phyloP scores from a whole-genome alignment of 306 rosid genomes.

The Senna siamea region DNA sequence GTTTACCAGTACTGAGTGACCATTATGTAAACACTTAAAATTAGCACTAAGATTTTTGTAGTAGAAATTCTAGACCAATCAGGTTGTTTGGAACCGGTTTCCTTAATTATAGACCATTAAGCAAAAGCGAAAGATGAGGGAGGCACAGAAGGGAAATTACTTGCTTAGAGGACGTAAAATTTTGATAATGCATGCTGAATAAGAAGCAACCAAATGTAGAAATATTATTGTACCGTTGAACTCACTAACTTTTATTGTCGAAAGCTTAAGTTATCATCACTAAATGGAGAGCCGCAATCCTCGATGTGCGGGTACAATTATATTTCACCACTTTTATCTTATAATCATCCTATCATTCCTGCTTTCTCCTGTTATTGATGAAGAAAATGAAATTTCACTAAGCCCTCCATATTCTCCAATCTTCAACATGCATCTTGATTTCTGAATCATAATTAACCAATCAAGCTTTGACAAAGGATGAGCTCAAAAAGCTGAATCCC shows the following conservation, averaged over 20 bases:
- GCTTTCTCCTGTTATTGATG: not conserved
- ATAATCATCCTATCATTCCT: not conserved
- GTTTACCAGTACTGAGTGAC: not conserved
- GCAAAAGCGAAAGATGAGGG: not conserved
- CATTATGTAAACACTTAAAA: not conserved
- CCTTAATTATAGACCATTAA: not conserved
- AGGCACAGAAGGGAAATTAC: not conserved
- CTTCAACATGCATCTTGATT: not conserved
- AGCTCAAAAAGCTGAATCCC: slow-evolving; percentile 7
- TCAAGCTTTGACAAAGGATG: slow-evolving; percentile 4
- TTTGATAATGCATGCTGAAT: slow-evolving; percentile 50
- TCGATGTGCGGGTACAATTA: not conserved
- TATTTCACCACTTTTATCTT: not conserved
- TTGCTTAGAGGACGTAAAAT: not conserved
- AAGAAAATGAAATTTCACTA: slow-evolving; percentile 2
- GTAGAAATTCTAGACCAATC: not conserved
- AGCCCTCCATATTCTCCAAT: not conserved
- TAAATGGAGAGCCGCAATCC: not conserved
- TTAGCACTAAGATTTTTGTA: too few relatives aligned
- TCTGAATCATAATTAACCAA: not conserved
- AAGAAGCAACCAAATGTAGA: slow-evolving; percentile 36
- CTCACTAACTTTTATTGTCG: not conserved
- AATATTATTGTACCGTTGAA: not conserved
- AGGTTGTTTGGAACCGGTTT: not conserved
- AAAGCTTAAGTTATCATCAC: not conserved